Evolutionary conservation across 2,329 filamentous ascomycete genomes (phyloP), one percentile per base, ranked within the genome.

Genomic region (Aspergillus hortae): DNA sequence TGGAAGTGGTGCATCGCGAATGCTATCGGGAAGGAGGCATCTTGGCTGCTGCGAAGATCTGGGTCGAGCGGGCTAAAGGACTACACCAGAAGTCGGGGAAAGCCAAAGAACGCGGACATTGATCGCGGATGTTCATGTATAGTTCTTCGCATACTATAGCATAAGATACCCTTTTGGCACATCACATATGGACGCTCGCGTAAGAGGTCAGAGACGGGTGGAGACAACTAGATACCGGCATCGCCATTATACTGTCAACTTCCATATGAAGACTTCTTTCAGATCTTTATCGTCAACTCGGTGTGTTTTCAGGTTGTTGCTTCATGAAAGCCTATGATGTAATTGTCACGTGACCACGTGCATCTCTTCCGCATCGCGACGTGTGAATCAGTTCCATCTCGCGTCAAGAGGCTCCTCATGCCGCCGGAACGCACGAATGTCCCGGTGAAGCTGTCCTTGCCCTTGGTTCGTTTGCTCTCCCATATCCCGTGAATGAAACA

Each of bases 371-470:
- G 53, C 52, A 27, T 48, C 55, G 55, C 59, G 58, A 52, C 27
- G 25, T 33, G 14, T 30, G 27, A 30, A 43, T 19, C n/a, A 47
- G 38, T 52, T 46, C n/a, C 44, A 32, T 15, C 10, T 53, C 56
- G 56, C 51, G 63, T 65, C 56, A 60, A 60, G 46, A 64, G 61
- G 59, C 57, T 64, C 65, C 61, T 57, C 62, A 77, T 77, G 74
- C 69, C 73, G 57, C 64, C 67, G 58, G 70, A 74, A 69, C 66
- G 66, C 46, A 57, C 66, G 21, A 71, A 67, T 67, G 65, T 66
- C 53, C 80, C 81, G 59, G 81, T 86, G 69, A 85, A 85, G 73
- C 73, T 86, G 58, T 85, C 83, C 23, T 71, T 86, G 57, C 83
- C 83, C 49, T 72, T 86, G 60, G 80, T 82, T 70, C 63, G 67